These are phyloP conservation scores for Cryptosporidium muris DNA, from an alignment of 169 alveolate species.

Conservation along the genomic window DNA sequence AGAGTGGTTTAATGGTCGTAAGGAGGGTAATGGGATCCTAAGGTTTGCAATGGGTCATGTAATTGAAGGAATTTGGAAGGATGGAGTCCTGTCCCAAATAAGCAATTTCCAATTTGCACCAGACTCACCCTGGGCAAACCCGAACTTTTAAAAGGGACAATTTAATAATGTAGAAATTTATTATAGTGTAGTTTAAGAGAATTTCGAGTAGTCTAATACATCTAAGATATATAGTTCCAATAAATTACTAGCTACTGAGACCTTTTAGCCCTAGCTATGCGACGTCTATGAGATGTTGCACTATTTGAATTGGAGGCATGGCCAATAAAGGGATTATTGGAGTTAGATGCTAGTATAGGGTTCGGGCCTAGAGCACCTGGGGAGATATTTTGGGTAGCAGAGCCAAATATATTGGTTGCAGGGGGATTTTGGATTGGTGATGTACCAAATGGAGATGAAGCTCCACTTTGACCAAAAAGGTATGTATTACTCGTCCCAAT, in stretches of 20 bases:
- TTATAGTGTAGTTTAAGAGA: neutral
- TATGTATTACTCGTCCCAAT: no score
- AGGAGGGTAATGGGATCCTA: conserved; percentile 88
- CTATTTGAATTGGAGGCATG: conserved; percentile 40
- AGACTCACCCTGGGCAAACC: conserved; percentile 67
- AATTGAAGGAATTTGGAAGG: conserved; percentile 82
- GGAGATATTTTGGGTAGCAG: conserved; percentile 11
- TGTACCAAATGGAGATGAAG: conserved; percentile 17
- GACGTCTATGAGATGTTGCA: conserved; percentile 49
- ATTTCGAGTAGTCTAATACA: neutral
- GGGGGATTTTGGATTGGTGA: neutral
- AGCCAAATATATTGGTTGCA: conserved; percentile 31
- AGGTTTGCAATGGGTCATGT: conserved; percentile 82
- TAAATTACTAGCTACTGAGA: conserved; percentile 29
- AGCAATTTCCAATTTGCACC: conserved; percentile 61
- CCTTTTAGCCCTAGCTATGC: conserved; percentile 69
- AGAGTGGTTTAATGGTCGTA: conserved; percentile 85
- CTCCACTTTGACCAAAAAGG: neutral
- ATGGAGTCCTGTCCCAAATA: conserved; percentile 74
- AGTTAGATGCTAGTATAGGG: conserved; percentile 2
- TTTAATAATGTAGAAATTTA: no score
- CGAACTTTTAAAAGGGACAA: conserved; percentile 11
- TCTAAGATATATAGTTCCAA: neutral
- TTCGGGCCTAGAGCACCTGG: neutral
- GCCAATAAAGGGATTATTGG: conserved; percentile 58